Evolutionary conservation across 148 eudicot species (phyloP).

Genomic region (Rhododendron griersonianum): DNA sequence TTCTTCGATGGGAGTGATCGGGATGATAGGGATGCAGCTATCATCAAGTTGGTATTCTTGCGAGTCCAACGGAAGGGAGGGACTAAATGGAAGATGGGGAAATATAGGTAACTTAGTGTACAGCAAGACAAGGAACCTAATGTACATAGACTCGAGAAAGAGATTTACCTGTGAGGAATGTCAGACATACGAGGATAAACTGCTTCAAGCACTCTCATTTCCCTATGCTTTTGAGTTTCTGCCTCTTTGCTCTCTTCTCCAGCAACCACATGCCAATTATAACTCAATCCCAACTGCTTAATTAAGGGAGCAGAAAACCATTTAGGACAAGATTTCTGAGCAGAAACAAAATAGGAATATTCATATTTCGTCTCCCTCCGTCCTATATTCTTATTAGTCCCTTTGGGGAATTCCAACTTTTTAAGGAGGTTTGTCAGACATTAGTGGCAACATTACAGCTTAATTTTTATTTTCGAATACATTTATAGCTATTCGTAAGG

Average conservation of each 20-base stretch:
- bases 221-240: conserved; percentile 32
- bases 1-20: conserved; percentile 56
- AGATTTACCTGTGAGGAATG: conserved; percentile 48
- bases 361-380: background rate
- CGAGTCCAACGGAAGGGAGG: conserved; percentile 25
- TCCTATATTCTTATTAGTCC: background rate
- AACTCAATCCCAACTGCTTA: conserved; percentile 36
- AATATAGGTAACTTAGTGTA: background rate
- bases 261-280: conserved; percentile 50
- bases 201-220: conserved; percentile 36
- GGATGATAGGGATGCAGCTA: conserved; percentile 37
- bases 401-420: background rate
- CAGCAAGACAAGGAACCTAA: background rate
- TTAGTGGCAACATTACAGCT: background rate
- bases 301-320: conserved; percentile 12
- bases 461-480: background rate
- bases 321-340: background rate
- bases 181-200: conserved; percentile 34
- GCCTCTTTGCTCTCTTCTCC: conserved; percentile 65
- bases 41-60: conserved; percentile 32
- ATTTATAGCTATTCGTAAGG: background rate
- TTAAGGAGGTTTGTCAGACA: background rate
- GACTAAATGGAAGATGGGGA: conserved; percentile 31
- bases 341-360: background rate
- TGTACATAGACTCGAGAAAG: background rate